Evolutionary conservation across 257 asterid species (phyloP).

Genomic region (Fraxinus anomala): DNA sequence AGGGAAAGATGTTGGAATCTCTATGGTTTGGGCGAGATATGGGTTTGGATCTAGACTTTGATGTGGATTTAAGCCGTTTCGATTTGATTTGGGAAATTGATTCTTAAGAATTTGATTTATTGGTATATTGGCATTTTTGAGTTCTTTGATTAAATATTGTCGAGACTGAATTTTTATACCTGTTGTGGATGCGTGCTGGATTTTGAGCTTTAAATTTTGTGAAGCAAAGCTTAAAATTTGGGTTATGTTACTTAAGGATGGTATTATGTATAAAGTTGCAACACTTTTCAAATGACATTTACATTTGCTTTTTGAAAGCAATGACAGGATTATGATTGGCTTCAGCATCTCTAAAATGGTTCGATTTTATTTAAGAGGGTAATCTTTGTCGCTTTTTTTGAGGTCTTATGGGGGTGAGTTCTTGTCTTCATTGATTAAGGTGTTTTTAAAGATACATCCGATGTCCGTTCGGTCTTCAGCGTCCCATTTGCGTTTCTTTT

Average conservation of each 20-base stretch:
- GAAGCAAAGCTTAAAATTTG: too few relatives aligned
- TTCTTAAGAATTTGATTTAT: not conserved
- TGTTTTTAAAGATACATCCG: too few relatives aligned
- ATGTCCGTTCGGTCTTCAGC: not conserved
- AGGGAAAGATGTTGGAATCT: not conserved
- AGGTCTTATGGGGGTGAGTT: not conserved
- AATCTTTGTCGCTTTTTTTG: not conserved
- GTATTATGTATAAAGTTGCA: too few relatives aligned
- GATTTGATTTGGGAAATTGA: conserved; percentile 19
- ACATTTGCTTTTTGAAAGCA: not conserved
- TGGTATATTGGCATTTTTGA: conserved; percentile 1
- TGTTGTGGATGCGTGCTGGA: not conserved
- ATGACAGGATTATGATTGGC: not conserved
- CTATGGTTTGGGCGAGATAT: not conserved
- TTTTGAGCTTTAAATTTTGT: not conserved
- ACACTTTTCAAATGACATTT: not conserved
- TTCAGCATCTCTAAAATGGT: not conserved
- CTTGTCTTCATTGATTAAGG: not conserved
- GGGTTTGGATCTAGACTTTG: conserved; percentile 5
- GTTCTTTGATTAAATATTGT: not conserved
- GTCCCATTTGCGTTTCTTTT: not conserved
- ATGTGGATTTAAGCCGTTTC: not conserved
- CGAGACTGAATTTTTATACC: too few relatives aligned
- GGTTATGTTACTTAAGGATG: too few relatives aligned
- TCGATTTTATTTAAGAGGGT: not conserved